Evolutionary conservation across 1,284 basidiomycete genomes (phyloP), one percentile per base, ranked within the genome.

Genomic region (Leccinum subfulvum): DNA sequence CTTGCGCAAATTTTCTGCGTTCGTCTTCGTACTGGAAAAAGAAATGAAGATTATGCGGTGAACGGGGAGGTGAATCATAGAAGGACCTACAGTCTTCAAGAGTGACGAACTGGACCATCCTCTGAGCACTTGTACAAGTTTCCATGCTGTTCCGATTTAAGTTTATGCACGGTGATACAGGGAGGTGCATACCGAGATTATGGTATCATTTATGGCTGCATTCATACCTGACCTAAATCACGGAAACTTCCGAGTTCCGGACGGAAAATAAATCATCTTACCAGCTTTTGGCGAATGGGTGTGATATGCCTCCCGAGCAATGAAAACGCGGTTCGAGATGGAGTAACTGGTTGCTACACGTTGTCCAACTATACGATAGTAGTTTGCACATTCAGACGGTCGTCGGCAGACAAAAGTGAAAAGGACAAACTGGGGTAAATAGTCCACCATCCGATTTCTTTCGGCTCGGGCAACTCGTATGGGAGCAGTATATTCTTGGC

Each of bases 211-310:
- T 18, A 56, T 56, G 33, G 18, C n/a, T 5, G 54, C 54, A 56
- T 56, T 56, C 54, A 56, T 56, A 56, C 54, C 13, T 56, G 54
- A 35, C 54, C 54, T 56, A 18, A 35, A 35, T 35, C 33, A 14
- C 13, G 18, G 6, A 18, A n/a, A 37, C 13, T 23, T 6, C 4
- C 11, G 21, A 23, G 16, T 37, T 10, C 18, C 8, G 14, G 11
- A 23, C 7, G 16, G 11, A 35, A 14, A n/a, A 14, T 11, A 14
- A 37, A 37, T 30, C 28, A 21, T 23, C 37, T 56, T 16, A 56
- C 37, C 37, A 5, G 35, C 55, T 56, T 56, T 56, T 3, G 55
- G 55, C 6, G 55, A 56, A 28, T 56, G 55, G 14, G 55, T 56
- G 7, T 56, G 55, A n/a, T 37, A 56, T 11, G 55, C 37, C n/a